Evolutionary conservation across 1,139 yeast species (phyloP).

Genomic region (Candida gigantensis): DNA sequence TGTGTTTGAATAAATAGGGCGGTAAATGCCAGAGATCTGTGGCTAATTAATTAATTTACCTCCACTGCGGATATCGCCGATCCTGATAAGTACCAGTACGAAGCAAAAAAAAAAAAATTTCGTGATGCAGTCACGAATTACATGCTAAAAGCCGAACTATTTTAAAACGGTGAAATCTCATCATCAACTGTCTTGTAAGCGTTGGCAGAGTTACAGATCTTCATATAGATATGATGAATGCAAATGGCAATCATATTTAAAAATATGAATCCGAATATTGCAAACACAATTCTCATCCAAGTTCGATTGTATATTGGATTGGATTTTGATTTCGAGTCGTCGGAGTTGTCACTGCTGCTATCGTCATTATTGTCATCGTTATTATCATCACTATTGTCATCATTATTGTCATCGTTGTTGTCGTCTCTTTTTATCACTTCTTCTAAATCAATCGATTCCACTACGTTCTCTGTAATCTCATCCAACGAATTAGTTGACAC

Average conservation of each 20-base stretch:
- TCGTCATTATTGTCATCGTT: slow-evolving; percentile 5
- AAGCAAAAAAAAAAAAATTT: too few species aligned
- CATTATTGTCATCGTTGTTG: slow-evolving; percentile 1
- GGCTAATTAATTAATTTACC: too few species aligned
- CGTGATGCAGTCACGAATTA: too few species aligned
- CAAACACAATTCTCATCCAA: slow-evolving; percentile 29
- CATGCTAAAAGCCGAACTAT: too few species aligned
- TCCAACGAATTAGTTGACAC: too few species aligned
- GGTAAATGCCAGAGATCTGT: too few species aligned
- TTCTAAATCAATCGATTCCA: background rate
- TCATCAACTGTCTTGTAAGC: slow-evolving; percentile 39
- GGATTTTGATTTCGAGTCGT: slow-evolving; percentile 7
- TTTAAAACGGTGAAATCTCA: slow-evolving; percentile 37
- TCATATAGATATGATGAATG: slow-evolving; percentile 37
- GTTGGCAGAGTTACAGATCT: slow-evolving; percentile 29
- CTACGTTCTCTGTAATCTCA: too few species aligned
- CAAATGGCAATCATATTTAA: slow-evolving; percentile 37
- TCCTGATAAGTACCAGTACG: too few species aligned
- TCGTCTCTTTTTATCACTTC: background rate
- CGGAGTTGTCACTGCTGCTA: background rate
- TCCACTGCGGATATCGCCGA: too few species aligned
- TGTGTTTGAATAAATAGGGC: too few species aligned
- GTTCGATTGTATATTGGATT: slow-evolving; percentile 18
- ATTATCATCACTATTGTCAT: too few species aligned
- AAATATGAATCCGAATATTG: slow-evolving; percentile 30